These are phyloP conservation scores for Sarocladiaceae sp. DNA, from an alignment of 2,329 filamentous ascomycete species.

Conservation along the genomic window DNA sequence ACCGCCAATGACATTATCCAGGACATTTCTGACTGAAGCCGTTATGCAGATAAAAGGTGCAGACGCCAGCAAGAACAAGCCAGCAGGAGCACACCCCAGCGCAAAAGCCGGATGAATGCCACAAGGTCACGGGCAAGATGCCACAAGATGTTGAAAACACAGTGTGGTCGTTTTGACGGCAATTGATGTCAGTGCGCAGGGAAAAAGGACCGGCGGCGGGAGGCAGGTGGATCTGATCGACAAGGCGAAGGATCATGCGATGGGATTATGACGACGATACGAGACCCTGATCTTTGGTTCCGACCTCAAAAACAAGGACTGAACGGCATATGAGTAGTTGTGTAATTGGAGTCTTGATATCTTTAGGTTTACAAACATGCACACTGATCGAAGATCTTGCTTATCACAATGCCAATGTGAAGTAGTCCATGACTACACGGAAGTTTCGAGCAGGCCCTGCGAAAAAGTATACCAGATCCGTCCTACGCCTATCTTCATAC, in stretches of 20 bases:
- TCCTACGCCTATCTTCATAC: too few species aligned
- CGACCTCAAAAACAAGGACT: too few species aligned
- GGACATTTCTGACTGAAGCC: not conserved
- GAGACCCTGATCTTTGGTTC: not conserved
- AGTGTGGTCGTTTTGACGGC: too few species aligned
- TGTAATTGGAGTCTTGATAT: too few species aligned
- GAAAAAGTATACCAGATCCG: too few species aligned
- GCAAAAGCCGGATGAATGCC: slow-evolving; percentile 9
- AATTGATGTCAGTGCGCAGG: not conserved
- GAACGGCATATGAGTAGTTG: too few species aligned
- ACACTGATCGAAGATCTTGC: not conserved
- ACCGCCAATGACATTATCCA: not conserved
- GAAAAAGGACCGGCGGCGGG: not conserved
- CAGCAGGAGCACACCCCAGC: not conserved
- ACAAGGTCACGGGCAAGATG: too few species aligned
- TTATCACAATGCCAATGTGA: too few species aligned
- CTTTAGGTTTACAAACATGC: not conserved
- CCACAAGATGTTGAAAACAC: too few species aligned
- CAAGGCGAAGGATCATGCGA: not conserved
- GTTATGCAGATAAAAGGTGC: not conserved
- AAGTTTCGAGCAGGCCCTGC: too few species aligned
- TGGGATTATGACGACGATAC: not conserved
- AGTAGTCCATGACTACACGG: too few species aligned
- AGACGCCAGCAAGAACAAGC: not conserved
- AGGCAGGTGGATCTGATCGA: not conserved